Base-by-base conservation (phyloP, 2,329 filamentous ascomycete genomes). In the Botrytis porri region DNA sequence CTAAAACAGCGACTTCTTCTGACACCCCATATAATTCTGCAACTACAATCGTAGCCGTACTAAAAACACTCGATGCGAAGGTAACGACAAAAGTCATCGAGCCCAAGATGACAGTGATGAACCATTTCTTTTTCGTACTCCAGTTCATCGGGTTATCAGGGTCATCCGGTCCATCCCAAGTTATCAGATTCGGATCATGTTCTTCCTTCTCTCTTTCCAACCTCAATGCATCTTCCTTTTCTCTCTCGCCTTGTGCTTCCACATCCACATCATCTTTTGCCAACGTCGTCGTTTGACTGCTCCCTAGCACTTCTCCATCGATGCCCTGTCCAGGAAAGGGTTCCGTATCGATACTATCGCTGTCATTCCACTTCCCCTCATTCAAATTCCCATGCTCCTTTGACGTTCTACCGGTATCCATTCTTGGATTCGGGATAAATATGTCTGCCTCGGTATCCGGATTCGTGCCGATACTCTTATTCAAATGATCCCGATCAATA, bases 1-100 rank as follows among this genome's bases (percentile, higher is more conserved):
- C 89, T 67, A 94, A 90, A 0, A 88, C 86, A 0, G 86, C 86
- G 1, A 93, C 83, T 77, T 54, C 82, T 14, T 75, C 74, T n/a
- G 75, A 75, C 14, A 80, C 77, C 5, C 67, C 63, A 61, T 75
- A 80, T 7, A 75, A 39, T 43, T 75, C 73, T 29, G 78, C 75
- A 8, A 77, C 75, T 3, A 71, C 57, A 0, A 74, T 32, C 7
- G 76, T 79, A 3, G 77, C 77, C 37, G 73, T 79, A 61, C 76
- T 77, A 69, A 79, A 80, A 37, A 79, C 76, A 51, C 73, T 75
- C 1, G 77, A 78, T 4, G 79, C 78, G 39, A 84, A 77, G 1
- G 83, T 80, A 41, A 84, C 82, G 16, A 80, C 81, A 48, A 84
- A 66, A 79, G 78, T 70, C 59, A 76, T 77, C 37, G 78, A 51